Evolutionary conservation across 2,329 filamentous ascomycete genomes (phyloP).

Genomic region (Aspergillus pseudonomiae): DNA sequence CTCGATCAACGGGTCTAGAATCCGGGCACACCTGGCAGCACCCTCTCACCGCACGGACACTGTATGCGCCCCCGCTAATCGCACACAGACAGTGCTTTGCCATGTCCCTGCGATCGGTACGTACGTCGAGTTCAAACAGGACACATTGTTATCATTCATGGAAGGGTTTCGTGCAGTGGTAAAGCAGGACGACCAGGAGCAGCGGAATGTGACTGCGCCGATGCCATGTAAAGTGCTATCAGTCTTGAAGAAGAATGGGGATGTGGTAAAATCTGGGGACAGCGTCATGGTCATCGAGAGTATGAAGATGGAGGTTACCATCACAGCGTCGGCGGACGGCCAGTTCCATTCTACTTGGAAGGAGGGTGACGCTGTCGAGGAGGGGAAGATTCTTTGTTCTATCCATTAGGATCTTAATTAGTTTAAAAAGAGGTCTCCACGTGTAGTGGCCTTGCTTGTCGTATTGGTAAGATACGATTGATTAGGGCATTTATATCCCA

Average conservation of each 20-base stretch:
- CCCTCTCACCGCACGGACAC: too few species aligned
- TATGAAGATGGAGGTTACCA: slow-evolving; percentile 49
- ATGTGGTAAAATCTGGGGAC: slow-evolving; percentile 35
- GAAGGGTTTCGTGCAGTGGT: slow-evolving; percentile 25
- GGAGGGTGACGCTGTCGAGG: slow-evolving; percentile 37
- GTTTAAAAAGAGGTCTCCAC: too few species aligned
- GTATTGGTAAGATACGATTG: too few species aligned
- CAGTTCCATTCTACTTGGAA: slow-evolving; percentile 32
- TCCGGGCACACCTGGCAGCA: too few species aligned
- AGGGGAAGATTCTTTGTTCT: slow-evolving; percentile 33
- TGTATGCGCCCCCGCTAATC: too few species aligned
- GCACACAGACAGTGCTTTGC: slow-evolving; percentile 11
- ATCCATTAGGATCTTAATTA: too few species aligned
- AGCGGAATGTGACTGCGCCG: slow-evolving; percentile 12
- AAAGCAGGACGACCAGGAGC: slow-evolving; percentile 6
- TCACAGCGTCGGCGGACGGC: slow-evolving; percentile 29
- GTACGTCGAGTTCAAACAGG: slow-evolving; percentile 27
- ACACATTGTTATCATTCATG: slow-evolving; percentile 33
- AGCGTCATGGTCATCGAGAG: slow-evolving; percentile 44
- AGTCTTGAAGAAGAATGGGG: slow-evolving; percentile 35
- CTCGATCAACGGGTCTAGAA: too few species aligned
- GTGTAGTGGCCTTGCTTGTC: too few species aligned
- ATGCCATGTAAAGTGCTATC: slow-evolving; percentile 44
- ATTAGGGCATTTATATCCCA: too few species aligned
- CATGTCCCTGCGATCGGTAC: slow-evolving; percentile 36